phyloP scores from a whole-genome alignment of 495 filamentous ascomycete species.

The Aspergillus affinis region DNA sequence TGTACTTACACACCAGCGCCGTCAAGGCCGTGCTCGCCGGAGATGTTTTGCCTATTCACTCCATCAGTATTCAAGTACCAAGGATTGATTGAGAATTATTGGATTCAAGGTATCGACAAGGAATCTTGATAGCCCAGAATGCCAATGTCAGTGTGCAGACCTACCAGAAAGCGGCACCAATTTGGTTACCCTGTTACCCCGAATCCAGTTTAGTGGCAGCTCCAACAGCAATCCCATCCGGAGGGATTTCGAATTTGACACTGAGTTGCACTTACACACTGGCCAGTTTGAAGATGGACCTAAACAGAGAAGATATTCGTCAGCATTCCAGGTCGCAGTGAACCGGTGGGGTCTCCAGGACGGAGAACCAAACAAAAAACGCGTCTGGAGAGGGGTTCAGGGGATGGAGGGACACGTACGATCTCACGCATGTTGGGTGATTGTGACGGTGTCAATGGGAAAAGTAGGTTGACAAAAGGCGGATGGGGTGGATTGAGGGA shows the following conservation, averaged over 20 bases:
- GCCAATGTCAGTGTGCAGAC: slow-evolving; percentile 25
- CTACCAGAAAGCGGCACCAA: slow-evolving; percentile 99
- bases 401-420: slow-evolving; percentile 57
- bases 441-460: slow-evolving; percentile 40
- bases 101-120: background rate
- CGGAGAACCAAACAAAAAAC: slow-evolving; percentile 30
- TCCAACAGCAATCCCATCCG: slow-evolving; percentile 8
- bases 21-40: slow-evolving; percentile 98
- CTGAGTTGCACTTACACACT: slow-evolving; percentile 70
- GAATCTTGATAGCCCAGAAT: background rate
- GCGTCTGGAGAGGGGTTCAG: slow-evolving; percentile 32
- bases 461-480: slow-evolving; percentile 11
- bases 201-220: slow-evolving; percentile 29
- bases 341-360: slow-evolving; percentile 47
- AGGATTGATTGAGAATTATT: background rate
- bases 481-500: slow-evolving; percentile 23
- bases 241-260: slow-evolving; percentile 12
- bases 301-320: slow-evolving; percentile 30
- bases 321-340: slow-evolving; percentile 23
- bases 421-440: slow-evolving; percentile 89
- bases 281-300: slow-evolving; percentile 98
- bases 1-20: slow-evolving; percentile 81
- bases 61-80: slow-evolving; percentile 27
- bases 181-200: slow-evolving; percentile 89
- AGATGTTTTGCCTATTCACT: slow-evolving; percentile 81